Conservation (phyloP, 1,284 basidiomycete species). For the Puccinia hordei region DNA sequence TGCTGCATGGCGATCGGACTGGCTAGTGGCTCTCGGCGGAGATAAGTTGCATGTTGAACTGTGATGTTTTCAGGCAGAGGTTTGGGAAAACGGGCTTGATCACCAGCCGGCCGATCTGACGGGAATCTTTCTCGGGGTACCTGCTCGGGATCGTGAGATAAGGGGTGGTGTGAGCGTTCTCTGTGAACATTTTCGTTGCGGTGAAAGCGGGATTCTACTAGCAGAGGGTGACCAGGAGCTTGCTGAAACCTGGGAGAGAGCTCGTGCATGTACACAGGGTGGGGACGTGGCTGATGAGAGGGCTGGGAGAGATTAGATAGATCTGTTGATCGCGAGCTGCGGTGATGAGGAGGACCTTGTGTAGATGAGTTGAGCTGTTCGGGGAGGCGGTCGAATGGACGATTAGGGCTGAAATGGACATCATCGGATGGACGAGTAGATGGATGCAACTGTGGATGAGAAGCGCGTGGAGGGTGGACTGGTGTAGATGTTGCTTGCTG, state of each 20-base stretch:
- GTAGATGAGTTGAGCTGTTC: slow-evolving; percentile 1
- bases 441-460: not conserved
- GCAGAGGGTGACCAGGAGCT: not conserved
- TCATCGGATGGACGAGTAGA: slow-evolving; percentile 7
- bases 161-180: not conserved
- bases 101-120: not conserved
- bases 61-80: not conserved
- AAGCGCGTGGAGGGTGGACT: not conserved
- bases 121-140: not conserved
- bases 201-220: not conserved
- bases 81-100: not conserved
- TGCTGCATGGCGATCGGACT: slow-evolving; percentile 24
- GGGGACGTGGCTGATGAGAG: slow-evolving; percentile 10
- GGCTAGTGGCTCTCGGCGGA: not conserved
- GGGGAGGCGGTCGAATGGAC: not conserved
- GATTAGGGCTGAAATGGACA: not conserved
- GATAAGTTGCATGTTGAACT: not conserved
- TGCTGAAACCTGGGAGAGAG: not conserved
- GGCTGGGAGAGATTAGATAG: not conserved
- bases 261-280: slow-evolving; percentile 6
- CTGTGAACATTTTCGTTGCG: not conserved
- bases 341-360: not conserved
- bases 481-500: slow-evolving; percentile 8
- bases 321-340: slow-evolving; percentile 6
- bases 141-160: not conserved